These are phyloP conservation scores for Adansonia madagascariensis DNA, from an alignment of 441 rosid species.

Conservation along the genomic window DNA sequence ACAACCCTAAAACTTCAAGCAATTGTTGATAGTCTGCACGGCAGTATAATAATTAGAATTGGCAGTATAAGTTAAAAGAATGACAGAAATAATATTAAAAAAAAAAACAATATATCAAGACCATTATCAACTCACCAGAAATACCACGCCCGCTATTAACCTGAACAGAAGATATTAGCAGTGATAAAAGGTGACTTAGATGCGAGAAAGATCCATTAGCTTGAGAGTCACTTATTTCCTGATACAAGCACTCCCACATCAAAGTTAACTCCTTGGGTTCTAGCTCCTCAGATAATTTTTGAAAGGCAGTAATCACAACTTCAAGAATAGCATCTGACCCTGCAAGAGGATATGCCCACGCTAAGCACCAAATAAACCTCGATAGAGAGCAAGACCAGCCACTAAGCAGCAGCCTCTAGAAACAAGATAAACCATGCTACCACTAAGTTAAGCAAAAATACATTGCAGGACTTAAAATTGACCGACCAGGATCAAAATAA, in stretches of 20 bases:
- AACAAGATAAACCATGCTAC: conserved; percentile 4
- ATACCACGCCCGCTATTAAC: conserved; percentile 47
- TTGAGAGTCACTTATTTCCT: conserved; percentile 50
- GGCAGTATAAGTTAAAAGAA: conserved; percentile 17
- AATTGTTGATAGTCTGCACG: conserved; percentile 65
- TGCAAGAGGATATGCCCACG: conserved; percentile 32
- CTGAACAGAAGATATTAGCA: conserved; percentile 61
- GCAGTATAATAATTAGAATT: conserved; percentile 25
- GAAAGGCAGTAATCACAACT: conserved; percentile 60
- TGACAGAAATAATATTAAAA: conserved; percentile 21
- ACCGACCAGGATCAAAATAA: not conserved
- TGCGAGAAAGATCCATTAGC: conserved; percentile 39
- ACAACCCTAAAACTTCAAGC: conserved; percentile 52
- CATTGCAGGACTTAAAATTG: not conserved
- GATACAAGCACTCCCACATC: conserved; percentile 65
- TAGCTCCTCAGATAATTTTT: conserved; percentile 68
- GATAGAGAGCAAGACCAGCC: not conserved
- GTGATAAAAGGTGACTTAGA: conserved; percentile 56
- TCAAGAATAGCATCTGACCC: conserved; percentile 64
- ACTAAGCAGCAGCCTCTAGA: conserved; percentile 3
- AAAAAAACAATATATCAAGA: conserved; percentile 28
- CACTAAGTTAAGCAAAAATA: conserved; percentile 1
- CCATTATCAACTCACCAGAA: conserved; percentile 57
- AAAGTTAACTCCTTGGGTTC: conserved; percentile 54
- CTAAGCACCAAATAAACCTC: not conserved